Conservation (phyloP, 2,329 filamentous ascomycete genomes). For the Dactylellina parvicollis region DNA sequence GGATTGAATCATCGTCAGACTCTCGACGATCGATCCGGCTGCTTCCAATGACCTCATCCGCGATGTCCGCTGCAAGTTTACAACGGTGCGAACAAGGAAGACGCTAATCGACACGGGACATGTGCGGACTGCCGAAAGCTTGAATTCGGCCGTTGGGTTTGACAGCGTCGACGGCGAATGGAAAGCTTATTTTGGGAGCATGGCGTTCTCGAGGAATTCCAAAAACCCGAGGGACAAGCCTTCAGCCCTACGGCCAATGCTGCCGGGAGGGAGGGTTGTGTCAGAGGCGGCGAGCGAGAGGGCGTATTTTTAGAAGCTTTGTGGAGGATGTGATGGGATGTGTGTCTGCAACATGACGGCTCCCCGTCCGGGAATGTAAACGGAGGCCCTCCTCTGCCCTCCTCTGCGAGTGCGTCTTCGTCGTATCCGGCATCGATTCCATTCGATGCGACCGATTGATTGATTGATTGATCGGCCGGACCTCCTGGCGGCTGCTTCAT, state of each 20-base stretch:
- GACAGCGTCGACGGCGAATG: no score
- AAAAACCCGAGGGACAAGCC: no score
- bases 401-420: no score
- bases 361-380: no score
- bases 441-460: neutral
- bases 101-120: neutral
- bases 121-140: slow-evolving; percentile 21
- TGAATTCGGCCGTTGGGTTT: slow-evolving; percentile 1
- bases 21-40: neutral
- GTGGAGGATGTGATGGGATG: neutral
- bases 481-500: slow-evolving; percentile 11
- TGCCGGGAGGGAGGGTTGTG: neutral
- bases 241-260: slow-evolving; percentile 18
- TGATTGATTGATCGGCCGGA: slow-evolving; percentile 20
- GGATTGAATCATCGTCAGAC: no score
- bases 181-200: no score
- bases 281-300: neutral
- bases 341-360: no score
- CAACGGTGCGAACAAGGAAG: neutral
- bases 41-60: neutral
- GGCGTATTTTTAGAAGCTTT: neutral
- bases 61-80: no score
- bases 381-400: no score
- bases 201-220: no score
- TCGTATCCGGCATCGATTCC: no score